Base-by-base conservation (phyloP, 768 basidiomycete species). In the Dioszegia crocea region DNA sequence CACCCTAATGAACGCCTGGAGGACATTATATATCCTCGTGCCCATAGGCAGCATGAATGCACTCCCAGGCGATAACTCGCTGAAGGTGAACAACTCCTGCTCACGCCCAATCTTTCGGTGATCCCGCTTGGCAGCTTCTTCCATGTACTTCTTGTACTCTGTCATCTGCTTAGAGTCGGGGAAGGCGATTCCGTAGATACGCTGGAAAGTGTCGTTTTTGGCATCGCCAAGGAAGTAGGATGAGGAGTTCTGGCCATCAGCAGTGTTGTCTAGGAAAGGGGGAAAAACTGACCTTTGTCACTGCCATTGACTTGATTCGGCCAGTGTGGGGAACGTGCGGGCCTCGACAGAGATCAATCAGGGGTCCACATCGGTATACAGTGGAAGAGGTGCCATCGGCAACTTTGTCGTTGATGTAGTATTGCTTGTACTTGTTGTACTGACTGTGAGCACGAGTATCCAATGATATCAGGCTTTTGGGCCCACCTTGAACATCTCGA, bases 381-480 rank as follows among this genome's bases (percentile, higher is more conserved):
- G 96, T 99, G 43, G 96, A 93, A 50, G 88, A 90, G 10, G 90
- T 88, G 62, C 93, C 94, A 77, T 99, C 94, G 10, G 91, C 89
- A 57, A 99, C 86, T 80, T 98, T 97, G 67, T 86, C 84, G 76
- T 96, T 84, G 71, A 99, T 97, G 72, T 98, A 84, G 77, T 97
- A 88, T 67, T 86, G 84, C 81, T 99, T 99, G 81, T 94, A 99
- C 77, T 91, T 92, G 82, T 98, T 99, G 79, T 98, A 99, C 93
- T 99, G 70, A 30, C 49, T 19, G 10, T 31, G 24, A 14, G 6
- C 8, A 6, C 33, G 14, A 14, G 8, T 33, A 33, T 6, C 8
- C 33, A 6, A 33, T 33, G 33, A 33, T n/a, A n/a, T 33, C 33
- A 14, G 33, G 33, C 14, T 6, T 6, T 30, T 44, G 40, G 40